Base-by-base conservation (phyloP, 2,329 filamentous ascomycete genomes). In the Penicillium freii region DNA sequence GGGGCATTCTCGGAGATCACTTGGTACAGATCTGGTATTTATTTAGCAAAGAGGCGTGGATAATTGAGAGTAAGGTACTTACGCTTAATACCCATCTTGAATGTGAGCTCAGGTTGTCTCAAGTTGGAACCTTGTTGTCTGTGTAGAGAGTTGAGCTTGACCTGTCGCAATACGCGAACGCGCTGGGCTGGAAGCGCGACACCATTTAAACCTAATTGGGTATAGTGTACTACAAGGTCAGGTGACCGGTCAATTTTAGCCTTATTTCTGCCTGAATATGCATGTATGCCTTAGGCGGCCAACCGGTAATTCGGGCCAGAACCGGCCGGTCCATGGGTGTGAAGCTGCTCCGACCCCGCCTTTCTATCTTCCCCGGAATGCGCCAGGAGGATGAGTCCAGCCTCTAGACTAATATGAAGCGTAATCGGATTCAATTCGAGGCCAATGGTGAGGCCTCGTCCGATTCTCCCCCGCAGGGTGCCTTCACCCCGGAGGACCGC, bases 1-100 rank as follows among this genome's bases (percentile, higher is more conserved):
- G 94, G 94, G 64, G 92, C 90, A 79, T 97, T 89, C 72, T 97
- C 92, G 70, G 90, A 89, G 77, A 94, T 91, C 74, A 94, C 88
- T 64, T 85, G 83, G 75, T 88, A 91, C 43, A 94, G 84, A 68
- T 90, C 85, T 81, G 62, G 25, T 13, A 27, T n/a, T 36, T 33
- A 40, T 51, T 71, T 39, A 68, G 62, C 39, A 51, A 67, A 87
- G 75, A 84, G 3, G 82, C 82, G 86, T 87, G 40, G 64, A 79
- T 36, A 31, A 46, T 21, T 36, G 23, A 31, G n/a, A 25, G 11
- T 23, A 31, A 5, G 47, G 13, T 36, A 73, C 78, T 63, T 66
- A 81, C 79, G 77, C 69, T 81, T 81, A 59, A 81, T 81, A 70
- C 79, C 79, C 79, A 82, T 82, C 3, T 58, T 75, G 63, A 23